Base-by-base conservation (phyloP, 2,329 filamentous ascomycete genomes). In the Aureobasidium pullulans region DNA sequence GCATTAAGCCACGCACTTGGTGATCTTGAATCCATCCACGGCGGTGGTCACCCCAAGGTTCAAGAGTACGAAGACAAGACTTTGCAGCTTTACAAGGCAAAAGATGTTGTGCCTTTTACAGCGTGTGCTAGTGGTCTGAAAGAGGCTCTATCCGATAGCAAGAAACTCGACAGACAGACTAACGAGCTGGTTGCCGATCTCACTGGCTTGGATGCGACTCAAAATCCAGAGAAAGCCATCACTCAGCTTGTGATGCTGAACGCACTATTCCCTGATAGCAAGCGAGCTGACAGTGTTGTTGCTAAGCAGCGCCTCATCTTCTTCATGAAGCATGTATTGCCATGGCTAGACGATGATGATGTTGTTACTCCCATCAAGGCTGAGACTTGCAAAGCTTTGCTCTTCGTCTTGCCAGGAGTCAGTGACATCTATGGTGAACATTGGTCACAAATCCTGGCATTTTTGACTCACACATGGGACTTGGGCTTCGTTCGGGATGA, bases 371-470 rank as follows among this genome's bases (percentile, higher is more conserved):
- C 32, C 74, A 83, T 74, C 72, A 80, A 63, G 81, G 84, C 69
- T 74, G 85, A 66, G 78, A 77, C 62, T 68, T 90, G 57, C 75
- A 82, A 71, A 61, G 70, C 75, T 6, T 66, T 86, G 50, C 69
- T 72, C 1, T 73, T 77, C 3, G 75, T 96, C 3, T 72, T 96
- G 0, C 89, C 89, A 1, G 82, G 81, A 42, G 86, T 96, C 66
- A 82, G 84, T 61, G 87, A 91, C 48, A 84, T 96, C 1, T 96
- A 96, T 66, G 94, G 93, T 0, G 84, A 88, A 0, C 89, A 96
- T 68, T 99, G 94, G 94, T 81, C 86, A 53, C 69, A 75, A 13
- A 68, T 76, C 6, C 57, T 78, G 13, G 64, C 66, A 7, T 67
- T 67, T 3, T 57, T 79, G n/a, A 66, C 69, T 1, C 61, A 61